Evolutionary conservation across 768 basidiomycete species (phyloP).

Genomic region (Xerocomellus dryophilus): DNA sequence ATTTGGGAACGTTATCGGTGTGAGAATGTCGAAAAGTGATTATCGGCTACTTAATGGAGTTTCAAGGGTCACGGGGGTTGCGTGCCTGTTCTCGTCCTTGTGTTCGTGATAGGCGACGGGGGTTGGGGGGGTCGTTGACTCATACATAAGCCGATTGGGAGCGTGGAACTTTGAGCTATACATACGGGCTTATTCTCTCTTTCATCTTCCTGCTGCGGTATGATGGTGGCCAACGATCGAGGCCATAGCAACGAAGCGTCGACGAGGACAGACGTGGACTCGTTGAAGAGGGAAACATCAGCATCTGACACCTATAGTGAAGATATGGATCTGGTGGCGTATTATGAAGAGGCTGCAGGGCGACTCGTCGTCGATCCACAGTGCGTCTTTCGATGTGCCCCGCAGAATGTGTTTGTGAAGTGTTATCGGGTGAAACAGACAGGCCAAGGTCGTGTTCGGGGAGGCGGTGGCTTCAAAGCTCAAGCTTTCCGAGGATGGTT

Average conservation of each 20-base stretch:
- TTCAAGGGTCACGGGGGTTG: background rate
- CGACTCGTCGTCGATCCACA: slow-evolving; percentile 60
- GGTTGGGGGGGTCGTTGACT: background rate
- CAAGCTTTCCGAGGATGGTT: slow-evolving; percentile 45
- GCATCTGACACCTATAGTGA: background rate
- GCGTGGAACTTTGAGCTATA: background rate
- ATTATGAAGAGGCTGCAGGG: slow-evolving; percentile 56
- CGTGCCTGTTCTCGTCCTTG: background rate
- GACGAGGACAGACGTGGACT: background rate
- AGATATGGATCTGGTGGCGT: slow-evolving; percentile 36
- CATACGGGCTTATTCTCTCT: background rate
- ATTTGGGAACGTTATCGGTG: background rate
- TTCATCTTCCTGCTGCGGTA: background rate
- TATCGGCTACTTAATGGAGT: background rate
- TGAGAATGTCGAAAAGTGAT: background rate
- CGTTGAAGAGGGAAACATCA: background rate
- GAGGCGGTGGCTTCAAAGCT: slow-evolving; percentile 42
- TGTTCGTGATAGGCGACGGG: background rate
- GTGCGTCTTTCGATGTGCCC: slow-evolving; percentile 33
- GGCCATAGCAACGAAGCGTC: background rate
- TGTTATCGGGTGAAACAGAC: slow-evolving; percentile 26
- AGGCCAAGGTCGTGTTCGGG: slow-evolving; percentile 50
- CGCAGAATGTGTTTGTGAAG: no score
- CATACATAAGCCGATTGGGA: background rate
- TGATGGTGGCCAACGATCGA: background rate